Base-by-base conservation (phyloP, 805 yeast genomes). In the Teunomyces stri region DNA sequence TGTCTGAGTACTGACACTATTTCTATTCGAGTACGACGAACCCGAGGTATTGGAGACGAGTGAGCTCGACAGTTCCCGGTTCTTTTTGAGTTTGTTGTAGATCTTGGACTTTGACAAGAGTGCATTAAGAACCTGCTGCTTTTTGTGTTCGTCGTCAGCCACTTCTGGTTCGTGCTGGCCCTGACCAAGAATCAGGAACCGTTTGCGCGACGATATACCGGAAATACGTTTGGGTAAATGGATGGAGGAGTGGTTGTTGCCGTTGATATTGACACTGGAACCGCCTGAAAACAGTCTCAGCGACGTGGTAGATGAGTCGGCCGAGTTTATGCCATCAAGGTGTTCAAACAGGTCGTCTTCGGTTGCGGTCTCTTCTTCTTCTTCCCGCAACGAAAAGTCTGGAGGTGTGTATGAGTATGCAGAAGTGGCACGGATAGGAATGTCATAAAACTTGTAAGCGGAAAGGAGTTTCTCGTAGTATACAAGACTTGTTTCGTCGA, bases 61-160 rank as follows among this genome's bases (percentile, higher is more conserved):
- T 2, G 70, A 64, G n/a, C 62, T 48, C 6, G 62, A 52, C 62
- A 66, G 70, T 38, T 70, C 75, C 4, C 75, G 55, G 44, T 67
- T 60, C 45, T 67, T 69, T 48, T 63, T 70, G 20, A 71, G 54
- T 46, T 65, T 64, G 48, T 64, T 65, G 50, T 71, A 72, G 33
- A 72, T 56, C 48, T 61, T 60, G 3, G 74, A 63, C 47, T 71
- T 72, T 13, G 69, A 54, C 22, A 66, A 54, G 20, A 66, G 45
- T 13, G 54, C 46, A 45, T 60, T 60, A 21, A 60, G 46, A 1
- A 52, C 53, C 43, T 56, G 62, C 38, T 56, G 57, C 30, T 52
- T 56, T 42, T 49, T 52, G 37, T 50, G 41, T 7, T 57, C 61
- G 7, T 58, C 61, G 3, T 53, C 58, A 7, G 29, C 37, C 34